Base-by-base conservation (phyloP, 352 stramenopile species). In the Phytophthora pluvialis region DNA sequence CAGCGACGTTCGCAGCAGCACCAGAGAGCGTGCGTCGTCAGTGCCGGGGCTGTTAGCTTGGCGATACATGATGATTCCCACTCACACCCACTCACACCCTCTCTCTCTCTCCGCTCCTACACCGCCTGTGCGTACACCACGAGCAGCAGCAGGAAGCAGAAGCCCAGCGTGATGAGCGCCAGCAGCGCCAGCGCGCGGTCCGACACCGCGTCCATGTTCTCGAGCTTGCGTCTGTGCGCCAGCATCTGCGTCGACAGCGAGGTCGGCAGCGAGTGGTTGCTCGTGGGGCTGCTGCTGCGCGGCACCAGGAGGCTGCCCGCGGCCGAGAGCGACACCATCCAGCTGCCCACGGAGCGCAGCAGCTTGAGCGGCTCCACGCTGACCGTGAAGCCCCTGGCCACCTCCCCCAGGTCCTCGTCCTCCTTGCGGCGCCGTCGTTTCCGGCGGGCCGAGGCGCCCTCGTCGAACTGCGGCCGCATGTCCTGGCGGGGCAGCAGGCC, bases 351-450 rank as follows among this genome's bases (percentile, higher is more conserved):
- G 0, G 59, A 62, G 29, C 67, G 74, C 35, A 77, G 47, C 15
- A 82, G 21, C 49, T 75, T 63, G 10, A 70, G 38, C 25, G 71
- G 70, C 58, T 79, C 52, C 42, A 66, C 67, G 26, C 60, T 75
- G 15, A 75, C 28, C 1, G 47, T n/a, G 15, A 75, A 52, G n/a
- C 60, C 26, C 1, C 28, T 47, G n/a, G 25, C n/a, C 5, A 78
- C 60, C 43, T 81, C 70, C 28, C 73, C 73, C 43, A 78, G 47
- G 44, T 81, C 73, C 35, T 81, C 70, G 18, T 81, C 73, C 3
- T 81, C 73, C 60, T 81, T 81, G 28, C 70, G 73, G 1, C 73
- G 67, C 2, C 70, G 62, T 39, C 70, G 62, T 45, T 77, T 78
- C 42, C 70, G 38, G 6, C 70, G 67, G 8, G 63, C 48, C 3